Conservation (phyloP, 2,329 filamentous ascomycete species). For the Colletotrichum truncatum region DNA sequence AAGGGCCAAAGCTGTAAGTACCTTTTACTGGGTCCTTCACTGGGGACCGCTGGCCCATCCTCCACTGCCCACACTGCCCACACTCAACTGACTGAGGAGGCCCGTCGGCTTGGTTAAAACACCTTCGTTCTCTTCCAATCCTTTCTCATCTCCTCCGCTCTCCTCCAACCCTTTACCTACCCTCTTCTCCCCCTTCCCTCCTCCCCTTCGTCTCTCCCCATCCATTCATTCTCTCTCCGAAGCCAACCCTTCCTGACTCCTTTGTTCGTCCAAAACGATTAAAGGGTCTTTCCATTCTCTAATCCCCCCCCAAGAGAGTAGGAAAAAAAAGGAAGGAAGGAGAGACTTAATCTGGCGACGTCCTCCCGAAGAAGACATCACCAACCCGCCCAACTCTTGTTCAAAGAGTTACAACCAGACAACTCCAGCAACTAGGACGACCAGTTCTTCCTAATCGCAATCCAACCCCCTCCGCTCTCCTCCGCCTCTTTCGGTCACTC, state of each 20-base stretch:
- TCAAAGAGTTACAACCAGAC: background rate
- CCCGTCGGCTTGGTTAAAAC: conserved; percentile 46
- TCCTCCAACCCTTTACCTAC: conserved; percentile 60
- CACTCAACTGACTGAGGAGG: background rate
- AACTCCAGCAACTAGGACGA: conserved; percentile 7
- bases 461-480: background rate
- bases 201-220: conserved; percentile 48
- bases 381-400: conserved; percentile 13
- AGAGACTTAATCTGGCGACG: conserved; percentile 34
- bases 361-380: conserved; percentile 32
- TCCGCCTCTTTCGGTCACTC: conserved; percentile 18
- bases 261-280: conserved; percentile 36
- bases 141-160: conserved; percentile 63
- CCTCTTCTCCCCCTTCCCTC: conserved; percentile 46
- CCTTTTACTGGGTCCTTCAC: background rate
- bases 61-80: too few species aligned
- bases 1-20: conserved; percentile 25
- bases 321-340: conserved; percentile 33
- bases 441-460: background rate
- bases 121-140: conserved; percentile 60
- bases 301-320: conserved; percentile 26
- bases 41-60: background rate
- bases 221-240: conserved; percentile 65
- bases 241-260: conserved; percentile 57
- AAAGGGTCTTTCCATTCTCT: conserved; percentile 33